Percentiles rank a stretch among this genome's conserved stretches.
Evolutionary conservation across 2,329 filamentous ascomycete genomes (phyloP).

Genomic region (Dactylellina haptotyla): DNA sequence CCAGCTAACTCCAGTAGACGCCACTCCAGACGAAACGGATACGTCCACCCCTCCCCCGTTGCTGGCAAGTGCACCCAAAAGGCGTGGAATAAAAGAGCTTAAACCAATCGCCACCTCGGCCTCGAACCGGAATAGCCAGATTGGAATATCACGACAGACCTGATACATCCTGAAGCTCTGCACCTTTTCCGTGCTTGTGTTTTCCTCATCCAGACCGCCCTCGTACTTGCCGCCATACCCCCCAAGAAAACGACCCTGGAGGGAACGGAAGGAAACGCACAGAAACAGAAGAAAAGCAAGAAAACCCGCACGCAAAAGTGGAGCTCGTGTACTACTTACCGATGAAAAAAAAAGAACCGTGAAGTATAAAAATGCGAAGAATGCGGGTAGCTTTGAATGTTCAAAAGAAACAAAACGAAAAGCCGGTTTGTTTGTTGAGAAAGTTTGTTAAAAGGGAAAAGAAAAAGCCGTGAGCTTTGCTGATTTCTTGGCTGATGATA

Average conservation of each 20-base stretch:
- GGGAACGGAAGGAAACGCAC: constrained; percentile 1
- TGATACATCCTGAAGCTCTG: no score
- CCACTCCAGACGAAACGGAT: constrained; percentile 47
- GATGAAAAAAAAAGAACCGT: not conserved
- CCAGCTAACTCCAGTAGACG: constrained; percentile 25
- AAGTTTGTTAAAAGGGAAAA: not conserved
- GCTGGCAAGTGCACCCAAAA: constrained; percentile 45
- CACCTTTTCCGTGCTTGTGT: no score
- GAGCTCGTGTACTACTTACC: constrained; percentile 18
- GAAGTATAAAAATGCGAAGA: constrained; percentile 9
- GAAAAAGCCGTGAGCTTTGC: constrained; percentile 5
- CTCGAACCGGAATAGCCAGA: constrained; percentile 36
- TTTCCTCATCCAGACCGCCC: no score
- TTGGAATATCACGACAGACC: not conserved
- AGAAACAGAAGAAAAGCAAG: not conserved
- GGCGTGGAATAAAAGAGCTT: no score
- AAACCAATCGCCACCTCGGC: not conserved
- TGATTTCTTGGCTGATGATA: constrained; percentile 26
- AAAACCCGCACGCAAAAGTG: not conserved
- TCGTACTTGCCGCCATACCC: no score
- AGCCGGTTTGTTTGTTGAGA: constrained; percentile 18
- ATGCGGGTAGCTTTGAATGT: constrained; percentile 2
- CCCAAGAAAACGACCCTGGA: no score
- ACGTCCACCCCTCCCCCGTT: constrained; percentile 37
- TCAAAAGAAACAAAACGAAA: no score